Conservation (phyloP, 148 eudicot genomes). For the Dysphania ambrosioides region DNA sequence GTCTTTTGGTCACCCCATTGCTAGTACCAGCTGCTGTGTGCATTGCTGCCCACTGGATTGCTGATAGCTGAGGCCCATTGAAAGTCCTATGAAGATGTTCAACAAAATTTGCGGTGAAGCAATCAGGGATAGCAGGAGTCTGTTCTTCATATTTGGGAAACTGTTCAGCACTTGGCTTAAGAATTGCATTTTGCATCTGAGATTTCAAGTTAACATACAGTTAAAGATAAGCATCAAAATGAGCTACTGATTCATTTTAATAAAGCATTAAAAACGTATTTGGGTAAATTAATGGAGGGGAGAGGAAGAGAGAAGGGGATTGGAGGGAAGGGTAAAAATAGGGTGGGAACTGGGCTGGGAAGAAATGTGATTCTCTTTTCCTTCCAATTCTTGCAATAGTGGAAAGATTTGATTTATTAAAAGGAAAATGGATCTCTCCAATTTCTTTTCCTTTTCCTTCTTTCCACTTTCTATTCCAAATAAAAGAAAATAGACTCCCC, state of each 20-base stretch:
- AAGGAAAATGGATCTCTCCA: neutral
- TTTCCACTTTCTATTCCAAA: neutral
- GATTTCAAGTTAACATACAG: slow-evolving; percentile 3
- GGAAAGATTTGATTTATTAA: too few relatives aligned
- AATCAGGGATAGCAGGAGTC: slow-evolving; percentile 94
- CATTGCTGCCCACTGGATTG: slow-evolving; percentile 99
- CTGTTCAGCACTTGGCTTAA: slow-evolving; percentile 86
- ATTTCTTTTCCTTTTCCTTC: neutral
- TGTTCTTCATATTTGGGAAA: slow-evolving; percentile 95
- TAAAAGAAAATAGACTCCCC: neutral
- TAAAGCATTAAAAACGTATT: neutral
- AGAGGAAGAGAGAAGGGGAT: neutral
- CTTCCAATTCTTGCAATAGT: too few relatives aligned
- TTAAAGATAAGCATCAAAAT: neutral
- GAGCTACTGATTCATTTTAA: neutral
- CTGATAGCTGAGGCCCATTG: slow-evolving; percentile 82
- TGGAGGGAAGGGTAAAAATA: too few relatives aligned
- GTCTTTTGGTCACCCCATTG: slow-evolving; percentile 65
- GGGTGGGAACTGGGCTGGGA: too few relatives aligned
- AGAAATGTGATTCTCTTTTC: neutral
- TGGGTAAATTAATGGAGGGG: neutral
- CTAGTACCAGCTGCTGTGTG: slow-evolving; percentile 98
- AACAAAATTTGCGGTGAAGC: slow-evolving; percentile 78
- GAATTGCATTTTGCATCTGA: slow-evolving; percentile 96
- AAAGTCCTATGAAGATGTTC: slow-evolving; percentile 73